These are phyloP conservation scores for Basidiobolus heterosporus DNA, from an alignment of 371 early-diverging fungal genomes.

Conservation along the genomic window DNA sequence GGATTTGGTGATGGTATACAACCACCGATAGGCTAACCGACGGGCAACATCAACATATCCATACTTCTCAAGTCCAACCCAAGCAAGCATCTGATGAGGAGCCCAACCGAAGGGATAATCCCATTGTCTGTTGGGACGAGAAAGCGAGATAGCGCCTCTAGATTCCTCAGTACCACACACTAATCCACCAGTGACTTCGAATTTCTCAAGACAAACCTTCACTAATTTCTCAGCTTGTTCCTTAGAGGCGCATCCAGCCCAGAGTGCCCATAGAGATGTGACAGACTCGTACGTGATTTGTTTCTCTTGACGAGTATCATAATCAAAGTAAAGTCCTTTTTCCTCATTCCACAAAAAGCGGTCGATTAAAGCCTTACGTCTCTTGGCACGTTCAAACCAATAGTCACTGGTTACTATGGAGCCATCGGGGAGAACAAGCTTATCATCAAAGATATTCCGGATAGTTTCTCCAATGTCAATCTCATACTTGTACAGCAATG, in stretches of 20 bases:
- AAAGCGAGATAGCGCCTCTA: slow-evolving; percentile 51
- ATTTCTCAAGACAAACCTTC: slow-evolving; percentile 15
- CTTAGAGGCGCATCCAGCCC: slow-evolving; percentile 48
- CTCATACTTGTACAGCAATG: slow-evolving; percentile 87
- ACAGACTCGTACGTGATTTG: slow-evolving; percentile 52
- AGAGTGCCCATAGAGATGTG: slow-evolving; percentile 61
- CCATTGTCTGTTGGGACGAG: slow-evolving; percentile 91
- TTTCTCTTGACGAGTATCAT: slow-evolving; percentile 32
- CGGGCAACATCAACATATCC: slow-evolving; percentile 60
- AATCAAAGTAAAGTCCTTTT: slow-evolving; percentile 69
- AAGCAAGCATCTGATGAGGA: slow-evolving; percentile 92
- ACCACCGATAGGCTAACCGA: slow-evolving; percentile 84
- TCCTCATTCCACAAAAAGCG: slow-evolving; percentile 60
- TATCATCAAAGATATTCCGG: slow-evolving; percentile 35
- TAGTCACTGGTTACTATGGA: slow-evolving; percentile 12
- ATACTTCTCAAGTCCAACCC: slow-evolving; percentile 78
- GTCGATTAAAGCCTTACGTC: slow-evolving; percentile 31
- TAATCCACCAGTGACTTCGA: slow-evolving; percentile 77
- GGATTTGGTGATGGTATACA: slow-evolving; percentile 79
- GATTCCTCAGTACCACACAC: slow-evolving; percentile 79
- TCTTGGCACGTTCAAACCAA: slow-evolving; percentile 29
- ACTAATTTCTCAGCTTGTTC: slow-evolving; percentile 43
- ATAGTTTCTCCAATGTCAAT: slow-evolving; percentile 68
- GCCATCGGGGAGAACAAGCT: slow-evolving; percentile 23
- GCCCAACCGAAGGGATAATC: slow-evolving; percentile 95